phyloP scores from a whole-genome alignment of 257 asterid species.

The Fraxinus americana region DNA sequence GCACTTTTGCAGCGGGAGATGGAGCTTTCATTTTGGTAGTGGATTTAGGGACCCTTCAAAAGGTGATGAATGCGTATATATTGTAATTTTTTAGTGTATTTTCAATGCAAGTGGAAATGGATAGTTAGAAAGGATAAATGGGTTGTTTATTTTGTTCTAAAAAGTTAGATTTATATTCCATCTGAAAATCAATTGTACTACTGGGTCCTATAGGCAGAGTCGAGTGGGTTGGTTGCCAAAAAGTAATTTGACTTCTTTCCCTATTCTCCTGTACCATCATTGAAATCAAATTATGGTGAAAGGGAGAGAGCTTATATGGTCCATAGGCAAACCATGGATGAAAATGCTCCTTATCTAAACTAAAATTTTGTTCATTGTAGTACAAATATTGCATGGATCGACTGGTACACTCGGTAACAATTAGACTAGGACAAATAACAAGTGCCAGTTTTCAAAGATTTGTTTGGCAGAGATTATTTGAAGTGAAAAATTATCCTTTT shows the following conservation, averaged over 20 bases:
- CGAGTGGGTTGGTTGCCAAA: slow-evolving; percentile 31
- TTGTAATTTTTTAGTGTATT: slow-evolving; percentile 38
- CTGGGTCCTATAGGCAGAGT: neutral
- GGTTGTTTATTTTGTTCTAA: slow-evolving; percentile 21
- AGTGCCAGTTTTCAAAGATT: too few species aligned
- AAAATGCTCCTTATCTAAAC: neutral
- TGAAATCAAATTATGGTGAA: slow-evolving; percentile 31
- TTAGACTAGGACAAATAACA: too few species aligned
- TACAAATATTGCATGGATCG: too few species aligned
- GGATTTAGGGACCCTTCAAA: slow-evolving; percentile 59
- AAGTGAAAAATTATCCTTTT: too few species aligned
- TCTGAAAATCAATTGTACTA: slow-evolving; percentile 30
- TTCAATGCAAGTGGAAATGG: slow-evolving; percentile 41
- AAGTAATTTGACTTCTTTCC: slow-evolving; percentile 38
- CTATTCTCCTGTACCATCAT: slow-evolving; percentile 36
- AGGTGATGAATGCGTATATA: slow-evolving; percentile 35
- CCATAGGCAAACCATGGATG: neutral
- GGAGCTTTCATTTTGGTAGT: slow-evolving; percentile 40
- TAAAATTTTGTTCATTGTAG: too few species aligned
- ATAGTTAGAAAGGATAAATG: slow-evolving; percentile 40
- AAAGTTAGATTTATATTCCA: slow-evolving; percentile 46
- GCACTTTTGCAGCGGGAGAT: slow-evolving; percentile 55
- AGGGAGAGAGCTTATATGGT: slow-evolving; percentile 1
- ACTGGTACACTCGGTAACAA: too few species aligned
- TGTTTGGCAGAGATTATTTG: too few species aligned